A percentile compares a stretch with the other conserved stretches of the same genome.
These are phyloP conservation scores for Mesotaenium endlicherianum DNA, from an alignment of 139 green algal species.

Conservation along the genomic window DNA sequence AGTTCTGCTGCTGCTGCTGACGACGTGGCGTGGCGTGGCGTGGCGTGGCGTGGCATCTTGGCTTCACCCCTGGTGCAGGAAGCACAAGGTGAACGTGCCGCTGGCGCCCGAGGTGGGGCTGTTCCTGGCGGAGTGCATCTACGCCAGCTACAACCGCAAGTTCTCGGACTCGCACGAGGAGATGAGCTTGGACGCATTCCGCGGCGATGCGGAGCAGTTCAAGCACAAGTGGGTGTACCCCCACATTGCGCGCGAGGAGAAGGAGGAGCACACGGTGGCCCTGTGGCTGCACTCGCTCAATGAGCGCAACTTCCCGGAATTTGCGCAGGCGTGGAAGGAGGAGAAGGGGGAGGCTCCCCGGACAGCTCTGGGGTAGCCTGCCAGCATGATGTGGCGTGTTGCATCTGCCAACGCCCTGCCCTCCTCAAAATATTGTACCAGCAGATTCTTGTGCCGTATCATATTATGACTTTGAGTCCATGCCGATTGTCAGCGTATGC, in stretches of 20 bases:
- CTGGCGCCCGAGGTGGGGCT: slow-evolving; percentile 85
- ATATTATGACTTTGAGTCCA: too few species aligned
- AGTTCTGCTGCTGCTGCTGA: too few species aligned
- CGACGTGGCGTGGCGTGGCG: too few species aligned
- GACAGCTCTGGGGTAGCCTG: too few species aligned
- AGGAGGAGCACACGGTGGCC: slow-evolving; percentile 37
- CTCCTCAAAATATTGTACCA: too few species aligned
- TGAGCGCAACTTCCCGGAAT: slow-evolving; percentile 46
- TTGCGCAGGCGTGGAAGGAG: neutral
- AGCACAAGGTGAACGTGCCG: slow-evolving; percentile 58
- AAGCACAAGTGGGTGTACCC: slow-evolving; percentile 66
- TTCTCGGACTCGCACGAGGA: slow-evolving; percentile 15
- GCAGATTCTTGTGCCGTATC: too few species aligned
- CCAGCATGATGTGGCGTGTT: too few species aligned
- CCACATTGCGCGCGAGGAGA: slow-evolving; percentile 64
- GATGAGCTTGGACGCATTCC: slow-evolving; percentile 35
- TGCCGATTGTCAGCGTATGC: too few species aligned
- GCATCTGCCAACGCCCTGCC: too few species aligned
- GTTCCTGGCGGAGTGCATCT: slow-evolving; percentile 76
- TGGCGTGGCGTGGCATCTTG: too few species aligned
- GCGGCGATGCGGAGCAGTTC: slow-evolving; percentile 47
- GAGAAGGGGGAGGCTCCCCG: too few species aligned
- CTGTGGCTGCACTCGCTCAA: slow-evolving; percentile 46
- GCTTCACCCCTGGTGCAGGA: slow-evolving; percentile 36
- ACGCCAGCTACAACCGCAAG: slow-evolving; percentile 67